phyloP scores from a whole-genome alignment of 805 yeast species.

The Suhomyces faveliae region DNA sequence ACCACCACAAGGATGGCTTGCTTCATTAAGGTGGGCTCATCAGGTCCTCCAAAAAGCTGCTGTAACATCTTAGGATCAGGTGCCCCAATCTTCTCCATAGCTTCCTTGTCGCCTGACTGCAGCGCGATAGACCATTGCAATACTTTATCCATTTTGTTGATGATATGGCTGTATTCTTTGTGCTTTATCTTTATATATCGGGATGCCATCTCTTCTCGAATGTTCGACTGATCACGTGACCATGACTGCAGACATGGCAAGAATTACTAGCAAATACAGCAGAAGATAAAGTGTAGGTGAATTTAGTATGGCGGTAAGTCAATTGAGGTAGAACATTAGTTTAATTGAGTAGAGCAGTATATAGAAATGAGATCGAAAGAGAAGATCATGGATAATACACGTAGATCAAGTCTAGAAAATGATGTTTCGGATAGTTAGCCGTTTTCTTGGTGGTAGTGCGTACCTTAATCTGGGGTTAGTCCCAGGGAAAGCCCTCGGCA shows the following conservation, averaged over 20 bases:
- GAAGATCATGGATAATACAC: too few species aligned
- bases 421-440: not conserved
- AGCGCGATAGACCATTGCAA: constrained; percentile 89
- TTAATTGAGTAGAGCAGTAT: too few species aligned
- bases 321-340: too few species aligned
- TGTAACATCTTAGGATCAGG: constrained; percentile 80
- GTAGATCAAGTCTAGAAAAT: too few species aligned
- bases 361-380: too few species aligned
- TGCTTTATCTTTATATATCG: not conserved
- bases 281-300: too few species aligned
- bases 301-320: too few species aligned
- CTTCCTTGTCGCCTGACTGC: constrained; percentile 69
- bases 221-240: constrained; percentile 1
- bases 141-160: constrained; percentile 71
- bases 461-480: not conserved
- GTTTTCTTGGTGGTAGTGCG: not conserved
- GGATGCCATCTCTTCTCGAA: not conserved
- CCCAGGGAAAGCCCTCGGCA: not conserved
- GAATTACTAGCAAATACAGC: too few species aligned
- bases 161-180: not conserved
- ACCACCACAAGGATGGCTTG: constrained; percentile 63
- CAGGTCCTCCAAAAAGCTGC: constrained; percentile 75
- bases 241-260: not conserved
- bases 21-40: constrained; percentile 86
- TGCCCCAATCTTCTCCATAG: constrained; percentile 57